Conservation (phyloP, 257 asterid genomes). For the Solanum piurae region DNA sequence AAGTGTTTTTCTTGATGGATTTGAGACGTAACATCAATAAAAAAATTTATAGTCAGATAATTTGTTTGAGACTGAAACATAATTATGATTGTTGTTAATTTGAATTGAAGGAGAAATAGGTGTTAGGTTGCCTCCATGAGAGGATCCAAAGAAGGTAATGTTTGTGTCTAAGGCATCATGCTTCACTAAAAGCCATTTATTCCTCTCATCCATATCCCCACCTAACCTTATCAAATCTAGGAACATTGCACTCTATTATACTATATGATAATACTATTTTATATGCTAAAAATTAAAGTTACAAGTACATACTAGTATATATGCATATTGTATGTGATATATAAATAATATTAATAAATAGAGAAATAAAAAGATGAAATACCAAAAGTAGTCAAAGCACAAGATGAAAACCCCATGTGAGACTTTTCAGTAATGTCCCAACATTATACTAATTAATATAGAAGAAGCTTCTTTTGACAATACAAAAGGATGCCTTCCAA, state of each 20-base stretch:
- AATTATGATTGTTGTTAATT: neutral
- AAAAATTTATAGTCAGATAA: neutral
- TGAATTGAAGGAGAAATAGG: constrained; percentile 3
- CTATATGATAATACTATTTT: neutral
- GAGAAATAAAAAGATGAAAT: neutral
- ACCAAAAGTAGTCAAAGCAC: constrained; percentile 28
- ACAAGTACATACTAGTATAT: neutral
- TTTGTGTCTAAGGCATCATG: constrained; percentile 55
- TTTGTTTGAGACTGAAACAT: neutral
- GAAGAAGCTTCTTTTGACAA: neutral
- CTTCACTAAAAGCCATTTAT: constrained; percentile 47
- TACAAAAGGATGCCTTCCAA: neutral
- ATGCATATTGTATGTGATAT: neutral
- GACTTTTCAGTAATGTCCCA: constrained; percentile 27
- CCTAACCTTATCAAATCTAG: constrained; percentile 24
- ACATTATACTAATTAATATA: neutral
- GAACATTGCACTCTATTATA: constrained; percentile 14
- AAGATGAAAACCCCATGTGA: constrained; percentile 43
- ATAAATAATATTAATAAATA: neutral
- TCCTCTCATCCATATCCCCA: constrained; percentile 39
- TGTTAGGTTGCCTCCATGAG: constrained; percentile 52
- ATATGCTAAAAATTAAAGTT: neutral
- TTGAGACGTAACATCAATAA: neutral
- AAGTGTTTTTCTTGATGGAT: neutral
- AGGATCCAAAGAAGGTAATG: constrained; percentile 31